Evolutionary conservation across 1,284 basidiomycete genomes (phyloP).

Genomic region (Tilletia indica): DNA sequence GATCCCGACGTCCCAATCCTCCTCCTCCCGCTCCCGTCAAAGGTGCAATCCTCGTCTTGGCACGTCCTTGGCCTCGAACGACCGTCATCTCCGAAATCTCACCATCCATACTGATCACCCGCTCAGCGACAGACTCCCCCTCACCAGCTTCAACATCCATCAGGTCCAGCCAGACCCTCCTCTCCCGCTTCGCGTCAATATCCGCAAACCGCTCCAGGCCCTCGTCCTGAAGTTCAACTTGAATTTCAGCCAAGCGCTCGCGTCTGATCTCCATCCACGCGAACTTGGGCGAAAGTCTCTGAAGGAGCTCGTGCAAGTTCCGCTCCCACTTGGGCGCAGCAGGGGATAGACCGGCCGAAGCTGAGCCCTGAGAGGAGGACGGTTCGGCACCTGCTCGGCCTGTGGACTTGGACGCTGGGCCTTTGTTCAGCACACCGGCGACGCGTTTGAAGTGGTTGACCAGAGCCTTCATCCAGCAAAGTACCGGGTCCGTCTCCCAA

Average conservation of each 20-base stretch:
- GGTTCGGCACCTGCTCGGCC: background rate
- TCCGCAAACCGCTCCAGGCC: background rate
- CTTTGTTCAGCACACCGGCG: background rate
- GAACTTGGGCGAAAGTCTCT: background rate
- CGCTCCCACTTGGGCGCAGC: background rate
- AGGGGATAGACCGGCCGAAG: background rate
- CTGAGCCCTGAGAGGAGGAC: background rate
- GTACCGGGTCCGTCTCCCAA: background rate
- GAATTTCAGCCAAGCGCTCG: background rate
- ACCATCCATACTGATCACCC: background rate
- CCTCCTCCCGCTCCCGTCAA: no score
- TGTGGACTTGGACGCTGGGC: background rate
- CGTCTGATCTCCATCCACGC: constrained; percentile 13
- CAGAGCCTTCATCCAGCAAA: constrained; percentile 8
- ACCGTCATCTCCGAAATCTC: background rate
- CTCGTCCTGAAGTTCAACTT: background rate
- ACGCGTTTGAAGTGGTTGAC: background rate
- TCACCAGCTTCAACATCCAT: background rate
- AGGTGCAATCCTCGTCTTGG: no score
- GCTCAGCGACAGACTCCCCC: background rate
- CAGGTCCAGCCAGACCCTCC: constrained; percentile 2
- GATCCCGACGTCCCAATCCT: background rate
- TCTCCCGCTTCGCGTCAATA: constrained; percentile 11
- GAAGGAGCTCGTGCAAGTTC: no score
- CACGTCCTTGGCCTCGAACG: background rate